These are phyloP conservation scores for Cordyceps tenuipes DNA, from an alignment of 2,329 filamentous ascomycete genomes.

Conservation along the genomic window DNA sequence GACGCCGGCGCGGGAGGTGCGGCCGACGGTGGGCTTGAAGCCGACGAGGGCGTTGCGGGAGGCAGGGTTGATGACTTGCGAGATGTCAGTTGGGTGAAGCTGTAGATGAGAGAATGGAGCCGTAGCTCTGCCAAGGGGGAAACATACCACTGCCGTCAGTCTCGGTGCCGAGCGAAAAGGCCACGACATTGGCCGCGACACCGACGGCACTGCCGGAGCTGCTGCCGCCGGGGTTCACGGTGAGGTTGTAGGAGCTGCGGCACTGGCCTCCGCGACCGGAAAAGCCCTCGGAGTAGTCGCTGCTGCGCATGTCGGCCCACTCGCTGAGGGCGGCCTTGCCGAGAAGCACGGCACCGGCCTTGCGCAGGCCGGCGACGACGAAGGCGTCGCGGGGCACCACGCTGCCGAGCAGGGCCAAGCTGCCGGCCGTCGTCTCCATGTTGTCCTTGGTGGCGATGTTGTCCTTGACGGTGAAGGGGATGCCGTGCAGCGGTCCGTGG, in stretches of 20 bases:
- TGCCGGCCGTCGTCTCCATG: slow-evolving; percentile 68
- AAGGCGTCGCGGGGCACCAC: slow-evolving; percentile 59
- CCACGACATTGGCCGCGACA: slow-evolving; percentile 53
- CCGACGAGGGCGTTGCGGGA: slow-evolving; percentile 62
- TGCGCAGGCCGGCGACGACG: slow-evolving; percentile 52
- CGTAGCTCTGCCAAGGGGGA: too few species aligned
- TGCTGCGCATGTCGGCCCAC: slow-evolving; percentile 66
- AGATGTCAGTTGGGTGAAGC: too few species aligned
- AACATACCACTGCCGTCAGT: slow-evolving; percentile 57
- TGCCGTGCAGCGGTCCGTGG: slow-evolving; percentile 63
- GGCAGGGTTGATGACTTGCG: slow-evolving; percentile 60
- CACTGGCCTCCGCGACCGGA: slow-evolving; percentile 56
- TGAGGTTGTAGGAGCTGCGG: slow-evolving; percentile 60
- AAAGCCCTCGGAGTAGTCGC: slow-evolving; percentile 60
- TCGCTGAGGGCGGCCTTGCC: slow-evolving; percentile 65
- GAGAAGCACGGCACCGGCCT: slow-evolving; percentile 59
- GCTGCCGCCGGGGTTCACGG: slow-evolving; percentile 59
- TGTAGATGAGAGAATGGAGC: too few species aligned
- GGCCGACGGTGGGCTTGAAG: slow-evolving; percentile 67
- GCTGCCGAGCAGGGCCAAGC: slow-evolving; percentile 56
- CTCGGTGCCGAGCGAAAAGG: slow-evolving; percentile 64
- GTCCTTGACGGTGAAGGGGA: slow-evolving; percentile 69
- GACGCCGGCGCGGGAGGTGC: slow-evolving; percentile 56
- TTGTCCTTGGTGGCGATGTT: slow-evolving; percentile 61
- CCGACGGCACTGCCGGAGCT: slow-evolving; percentile 58